Percentiles rank a stretch among this genome's conserved stretches.
Conservation (phyloP, 306 rosid species). For the Cucumis sativus region DNA sequence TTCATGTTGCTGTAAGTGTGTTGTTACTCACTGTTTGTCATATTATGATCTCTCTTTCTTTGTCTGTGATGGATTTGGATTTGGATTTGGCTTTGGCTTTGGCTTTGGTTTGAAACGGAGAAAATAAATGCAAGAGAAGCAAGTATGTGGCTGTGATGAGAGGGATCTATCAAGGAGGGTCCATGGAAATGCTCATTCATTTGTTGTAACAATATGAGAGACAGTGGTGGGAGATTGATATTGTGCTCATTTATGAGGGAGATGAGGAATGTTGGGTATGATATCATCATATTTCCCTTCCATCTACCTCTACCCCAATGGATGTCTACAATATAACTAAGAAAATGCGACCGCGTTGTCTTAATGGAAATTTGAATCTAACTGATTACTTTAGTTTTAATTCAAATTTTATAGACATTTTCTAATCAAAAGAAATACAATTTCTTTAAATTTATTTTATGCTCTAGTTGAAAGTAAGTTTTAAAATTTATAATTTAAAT, state of each 20-base stretch:
- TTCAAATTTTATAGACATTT: no score
- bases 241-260: constrained; percentile 6
- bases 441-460: no score
- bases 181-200: constrained; percentile 5
- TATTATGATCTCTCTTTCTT: background rate
- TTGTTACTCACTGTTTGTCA: background rate
- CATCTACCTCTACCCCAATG: background rate
- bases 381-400: no score
- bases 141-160: constrained; percentile 52
- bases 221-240: constrained; percentile 6
- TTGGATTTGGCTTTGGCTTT: background rate
- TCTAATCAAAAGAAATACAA: no score
- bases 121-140: constrained; percentile 48
- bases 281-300: background rate
- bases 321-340: background rate
- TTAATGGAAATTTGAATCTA: no score
- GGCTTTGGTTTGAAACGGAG: background rate
- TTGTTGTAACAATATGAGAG: constrained; percentile 1
- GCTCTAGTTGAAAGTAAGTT: no score
- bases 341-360: background rate
- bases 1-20: constrained; percentile 18
- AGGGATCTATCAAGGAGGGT: constrained; percentile 12
- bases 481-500: no score
- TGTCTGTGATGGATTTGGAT: background rate
- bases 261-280: constrained; percentile 11